Evolutionary conservation across 352 stramenopile genomes (phyloP).

Genomic region (Phytophthora pinifolia): DNA sequence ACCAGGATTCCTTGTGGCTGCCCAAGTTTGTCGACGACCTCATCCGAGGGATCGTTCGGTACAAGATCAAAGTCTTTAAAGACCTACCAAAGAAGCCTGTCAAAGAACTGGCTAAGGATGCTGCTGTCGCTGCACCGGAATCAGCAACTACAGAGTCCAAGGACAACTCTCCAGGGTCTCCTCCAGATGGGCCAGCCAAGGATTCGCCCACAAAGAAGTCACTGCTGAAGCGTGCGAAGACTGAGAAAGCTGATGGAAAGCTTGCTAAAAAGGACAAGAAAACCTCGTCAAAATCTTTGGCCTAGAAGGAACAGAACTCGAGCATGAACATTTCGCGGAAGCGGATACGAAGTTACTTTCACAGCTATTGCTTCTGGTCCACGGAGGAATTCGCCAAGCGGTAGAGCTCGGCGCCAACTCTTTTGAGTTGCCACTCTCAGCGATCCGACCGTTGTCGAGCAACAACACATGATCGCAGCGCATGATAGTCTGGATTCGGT

Average conservation of each 20-base stretch:
- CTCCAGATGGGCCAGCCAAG: not conserved
- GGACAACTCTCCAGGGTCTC: slow-evolving; percentile 3
- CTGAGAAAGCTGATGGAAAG: slow-evolving; percentile 11
- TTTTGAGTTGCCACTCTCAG: slow-evolving; percentile 48
- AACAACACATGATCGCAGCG: slow-evolving; percentile 89
- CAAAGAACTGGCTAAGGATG: slow-evolving; percentile 5
- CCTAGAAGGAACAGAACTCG: not conserved
- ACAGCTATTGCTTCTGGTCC: slow-evolving; percentile 12
- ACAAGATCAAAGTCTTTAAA: slow-evolving; percentile 80
- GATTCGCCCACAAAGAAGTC: slow-evolving; percentile 5
- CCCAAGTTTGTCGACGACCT: slow-evolving; percentile 75
- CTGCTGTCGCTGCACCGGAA: not conserved
- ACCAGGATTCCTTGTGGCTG: slow-evolving; percentile 62
- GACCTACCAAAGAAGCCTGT: slow-evolving; percentile 32
- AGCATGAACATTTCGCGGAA: not conserved
- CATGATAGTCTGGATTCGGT: slow-evolving; percentile 96
- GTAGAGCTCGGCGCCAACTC: slow-evolving; percentile 36
- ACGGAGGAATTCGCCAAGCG: slow-evolving; percentile 28
- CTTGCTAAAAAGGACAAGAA: slow-evolving; percentile 2
- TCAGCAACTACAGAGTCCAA: not conserved
- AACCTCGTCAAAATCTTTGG: slow-evolving; percentile 15
- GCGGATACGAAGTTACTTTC: not conserved
- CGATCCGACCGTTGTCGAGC: slow-evolving; percentile 55
- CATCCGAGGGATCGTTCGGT: slow-evolving; percentile 63
- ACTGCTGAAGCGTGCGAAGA: slow-evolving; percentile 11